These are phyloP conservation scores for Soucietia sequanensis DNA, from an alignment of 805 yeast species.

Conservation along the genomic window DNA sequence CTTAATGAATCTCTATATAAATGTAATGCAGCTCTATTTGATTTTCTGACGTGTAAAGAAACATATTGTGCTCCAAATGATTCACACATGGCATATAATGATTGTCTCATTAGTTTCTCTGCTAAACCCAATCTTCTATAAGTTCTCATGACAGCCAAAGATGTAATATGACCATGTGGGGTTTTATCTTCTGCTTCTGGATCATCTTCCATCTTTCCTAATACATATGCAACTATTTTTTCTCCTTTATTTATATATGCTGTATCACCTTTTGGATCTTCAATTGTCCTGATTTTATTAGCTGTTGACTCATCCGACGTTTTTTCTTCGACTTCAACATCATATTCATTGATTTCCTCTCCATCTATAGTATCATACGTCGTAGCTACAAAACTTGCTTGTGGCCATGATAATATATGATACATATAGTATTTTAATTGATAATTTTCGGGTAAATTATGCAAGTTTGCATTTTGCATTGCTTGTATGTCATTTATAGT, in stretches of 20 bases:
- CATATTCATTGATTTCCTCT: conserved; percentile 29
- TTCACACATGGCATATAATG: conserved; percentile 77
- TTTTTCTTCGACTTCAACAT: conserved; percentile 18
- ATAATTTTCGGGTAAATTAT: conserved; percentile 93
- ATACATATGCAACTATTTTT: conserved; percentile 90
- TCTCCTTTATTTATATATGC: conserved; percentile 68
- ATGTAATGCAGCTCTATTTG: conserved; percentile 92
- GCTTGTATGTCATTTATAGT: conserved; percentile 84
- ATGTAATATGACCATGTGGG: conserved; percentile 93
- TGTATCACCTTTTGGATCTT: conserved; percentile 56
- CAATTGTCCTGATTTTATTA: conserved; percentile 9
- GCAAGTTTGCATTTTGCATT: conserved; percentile 92
- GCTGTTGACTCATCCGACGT: conserved; percentile 18
- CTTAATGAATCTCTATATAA: conserved; percentile 80
- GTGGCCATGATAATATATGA: conserved; percentile 96
- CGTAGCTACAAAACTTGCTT: conserved; percentile 93
- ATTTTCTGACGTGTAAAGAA: conserved; percentile 88
- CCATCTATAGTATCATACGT: conserved; percentile 47
- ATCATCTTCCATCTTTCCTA: conserved; percentile 96
- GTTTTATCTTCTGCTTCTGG: conserved; percentile 70
- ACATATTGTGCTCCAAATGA: conserved; percentile 80
- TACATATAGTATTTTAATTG: conserved; percentile 90
- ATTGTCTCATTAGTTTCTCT: conserved; percentile 84
- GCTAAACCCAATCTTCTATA: conserved; percentile 96
- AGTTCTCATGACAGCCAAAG: conserved; percentile 91